Evolutionary conservation across 169 alveolate species (phyloP).

Genomic region (Theileria annulata): DNA sequence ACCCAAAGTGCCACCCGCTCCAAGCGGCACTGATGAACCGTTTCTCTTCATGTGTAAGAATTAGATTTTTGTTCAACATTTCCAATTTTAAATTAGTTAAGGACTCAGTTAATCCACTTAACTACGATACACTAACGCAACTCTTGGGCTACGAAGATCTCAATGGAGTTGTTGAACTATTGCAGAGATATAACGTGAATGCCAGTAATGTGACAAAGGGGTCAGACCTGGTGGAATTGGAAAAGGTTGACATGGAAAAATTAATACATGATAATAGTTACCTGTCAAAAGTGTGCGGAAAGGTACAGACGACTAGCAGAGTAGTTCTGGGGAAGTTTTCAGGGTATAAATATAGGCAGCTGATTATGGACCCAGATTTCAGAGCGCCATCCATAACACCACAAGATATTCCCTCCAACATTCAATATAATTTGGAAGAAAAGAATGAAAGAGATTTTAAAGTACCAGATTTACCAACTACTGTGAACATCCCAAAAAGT

Average conservation of each 20-base stretch:
- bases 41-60: constrained; percentile 32
- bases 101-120: constrained; percentile 38
- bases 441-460: neutral
- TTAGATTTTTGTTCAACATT: constrained; percentile 28
- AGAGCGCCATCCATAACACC: constrained; percentile 5
- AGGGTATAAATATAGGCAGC: constrained; percentile 39
- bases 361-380: constrained; percentile 60
- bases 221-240: constrained; percentile 9
- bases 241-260: constrained; percentile 18
- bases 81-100: constrained; percentile 22
- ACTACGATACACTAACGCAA: constrained; percentile 24
- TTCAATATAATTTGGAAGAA: neutral
- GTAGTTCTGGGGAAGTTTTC: constrained; percentile 10
- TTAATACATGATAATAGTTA: constrained; percentile 22
- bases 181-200: constrained; percentile 26
- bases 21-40: constrained; percentile 66
- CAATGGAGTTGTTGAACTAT: constrained; percentile 7
- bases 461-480: neutral
- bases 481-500: neutral
- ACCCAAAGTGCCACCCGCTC: constrained; percentile 35
- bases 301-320: constrained; percentile 23
- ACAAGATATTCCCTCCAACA: neutral
- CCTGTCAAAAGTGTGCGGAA: constrained; percentile 29
- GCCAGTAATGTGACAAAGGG: constrained; percentile 2
- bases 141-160: constrained; percentile 51